phyloP scores from a whole-genome alignment of 129 eudicot species.

The carrot (Daucus carota) region DH1_v3.0 NC_030383.2:41994501-41995000 shows the following conservation, averaged over 20 bases:
- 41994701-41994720: constrained; percentile 56
- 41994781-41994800: constrained; percentile 68
- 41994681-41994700: constrained; percentile 36
- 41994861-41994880: constrained; percentile 43
- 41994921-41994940: constrained; percentile 48
- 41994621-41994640: not conserved
- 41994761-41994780: constrained; percentile 55
- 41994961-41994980: constrained; percentile 9
- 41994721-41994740: constrained; percentile 63
- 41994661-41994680: not conserved
- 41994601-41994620: not conserved
- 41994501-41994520: not conserved
- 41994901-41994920: constrained; percentile 32
- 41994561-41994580: not conserved
- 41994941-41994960: constrained; percentile 10
- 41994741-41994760: constrained; percentile 61
- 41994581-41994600: not conserved
- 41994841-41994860: constrained; percentile 35
- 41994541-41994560: not conserved
- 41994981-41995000: constrained; percentile 6
- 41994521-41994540: not conserved
- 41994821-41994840: constrained; percentile 55
- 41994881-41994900: constrained; percentile 53
- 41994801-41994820: constrained; percentile 39
- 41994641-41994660: not conserved